These are phyloP conservation scores for Xylaria scruposa DNA, from an alignment of 495 filamentous ascomycete genomes.

Conservation along the genomic window DNA sequence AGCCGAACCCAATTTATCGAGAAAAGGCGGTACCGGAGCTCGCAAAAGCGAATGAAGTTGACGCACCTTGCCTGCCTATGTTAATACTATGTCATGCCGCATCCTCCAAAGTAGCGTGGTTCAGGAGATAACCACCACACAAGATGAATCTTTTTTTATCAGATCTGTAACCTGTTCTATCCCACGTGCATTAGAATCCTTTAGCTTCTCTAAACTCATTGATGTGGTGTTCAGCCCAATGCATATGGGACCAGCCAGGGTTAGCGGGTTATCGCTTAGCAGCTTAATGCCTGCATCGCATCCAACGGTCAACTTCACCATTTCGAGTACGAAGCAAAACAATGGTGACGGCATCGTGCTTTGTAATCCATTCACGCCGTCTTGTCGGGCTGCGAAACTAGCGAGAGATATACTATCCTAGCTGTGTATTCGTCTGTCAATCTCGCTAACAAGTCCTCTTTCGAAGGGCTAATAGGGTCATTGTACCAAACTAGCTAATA, in stretches of 20 bases:
- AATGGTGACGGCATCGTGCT: neutral
- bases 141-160: neutral
- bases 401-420: neutral
- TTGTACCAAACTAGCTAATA: neutral
- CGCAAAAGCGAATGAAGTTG: neutral
- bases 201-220: neutral
- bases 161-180: neutral
- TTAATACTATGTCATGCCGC: neutral
- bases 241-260: neutral
- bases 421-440: neutral
- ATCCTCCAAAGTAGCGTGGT: neutral
- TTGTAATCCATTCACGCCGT: neutral
- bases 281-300: neutral
- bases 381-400: neutral
- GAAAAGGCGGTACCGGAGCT: too few species aligned
- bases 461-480: too few species aligned
- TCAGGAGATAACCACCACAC: neutral
- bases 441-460: neutral
- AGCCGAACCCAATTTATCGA: too few species aligned
- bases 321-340: neutral
- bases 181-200: slow-evolving; percentile 13
- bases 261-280: neutral
- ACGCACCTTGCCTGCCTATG: slow-evolving; percentile 11
- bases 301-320: neutral
- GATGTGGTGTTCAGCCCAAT: neutral